phyloP scores from a whole-genome alignment of 805 yeast genomes.

The Metschnikowia bowlesiae region DNA sequence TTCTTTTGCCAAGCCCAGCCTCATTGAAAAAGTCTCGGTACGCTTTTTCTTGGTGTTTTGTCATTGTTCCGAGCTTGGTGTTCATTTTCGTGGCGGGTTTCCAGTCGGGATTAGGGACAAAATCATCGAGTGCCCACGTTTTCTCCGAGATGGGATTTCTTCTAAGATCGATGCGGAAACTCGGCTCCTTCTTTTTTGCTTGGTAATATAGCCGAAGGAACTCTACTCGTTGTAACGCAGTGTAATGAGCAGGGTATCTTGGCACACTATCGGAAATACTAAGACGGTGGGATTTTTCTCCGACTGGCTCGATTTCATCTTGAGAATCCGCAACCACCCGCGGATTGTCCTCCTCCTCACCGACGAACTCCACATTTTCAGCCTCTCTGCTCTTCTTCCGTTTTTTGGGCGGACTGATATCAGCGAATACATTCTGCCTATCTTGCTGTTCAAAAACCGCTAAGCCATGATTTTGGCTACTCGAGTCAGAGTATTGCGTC shows the following conservation, averaged over 20 bases:
- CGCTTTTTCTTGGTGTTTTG: conserved; percentile 17
- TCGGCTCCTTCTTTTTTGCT: conserved; percentile 18
- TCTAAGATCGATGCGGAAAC: conserved; percentile 22
- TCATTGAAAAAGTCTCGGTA: conserved; percentile 16
- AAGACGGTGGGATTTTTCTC: not conserved
- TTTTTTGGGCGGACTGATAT: not conserved
- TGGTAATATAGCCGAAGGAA: conserved; percentile 24
- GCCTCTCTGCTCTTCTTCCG: not conserved
- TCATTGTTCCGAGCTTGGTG: conserved; percentile 18
- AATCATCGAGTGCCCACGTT: conserved; percentile 36
- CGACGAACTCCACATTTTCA: not conserved
- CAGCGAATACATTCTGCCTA: conserved; percentile 1
- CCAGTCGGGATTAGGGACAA: conserved; percentile 27
- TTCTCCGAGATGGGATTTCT: conserved; percentile 34
- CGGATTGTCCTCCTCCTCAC: not conserved
- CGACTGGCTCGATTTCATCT: conserved; percentile 18
- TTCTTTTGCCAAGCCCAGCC: conserved; percentile 14
- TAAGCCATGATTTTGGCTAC: conserved; percentile 7
- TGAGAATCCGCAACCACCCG: conserved; percentile 17
- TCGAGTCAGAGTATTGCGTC: conserved; percentile 18
- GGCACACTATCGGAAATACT: not conserved
- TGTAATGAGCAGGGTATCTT: conserved; percentile 16
- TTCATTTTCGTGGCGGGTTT: conserved; percentile 13
- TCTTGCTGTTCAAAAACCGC: not conserved
- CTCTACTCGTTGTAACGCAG: conserved; percentile 33